Conservation (phyloP, 805 yeast species). For the Phaffomyces opuntiae region DNA sequence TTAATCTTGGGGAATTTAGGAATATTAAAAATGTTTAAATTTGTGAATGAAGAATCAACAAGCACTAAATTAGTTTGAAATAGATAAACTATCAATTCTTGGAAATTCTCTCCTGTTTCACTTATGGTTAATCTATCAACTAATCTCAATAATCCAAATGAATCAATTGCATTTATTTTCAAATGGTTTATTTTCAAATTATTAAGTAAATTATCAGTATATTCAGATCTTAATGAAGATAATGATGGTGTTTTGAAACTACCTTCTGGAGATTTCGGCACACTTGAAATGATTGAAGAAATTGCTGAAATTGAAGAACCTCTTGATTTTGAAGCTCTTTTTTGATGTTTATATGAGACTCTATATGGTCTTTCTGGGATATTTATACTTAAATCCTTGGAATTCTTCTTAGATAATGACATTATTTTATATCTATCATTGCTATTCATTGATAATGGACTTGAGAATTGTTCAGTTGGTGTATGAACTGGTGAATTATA, state of each 20-base stretch:
- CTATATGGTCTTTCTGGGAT: conserved; percentile 9
- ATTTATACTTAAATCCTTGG: conserved; percentile 21
- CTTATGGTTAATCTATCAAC: conserved; percentile 29
- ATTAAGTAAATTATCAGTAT: conserved; percentile 6
- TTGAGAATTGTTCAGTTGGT: background rate
- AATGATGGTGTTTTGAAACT: conserved; percentile 2
- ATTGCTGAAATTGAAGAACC: conserved; percentile 25
- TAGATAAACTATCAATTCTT: conserved; percentile 26
- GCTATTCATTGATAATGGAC: background rate
- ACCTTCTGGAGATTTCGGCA: conserved; percentile 18
- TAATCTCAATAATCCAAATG: conserved; percentile 29
- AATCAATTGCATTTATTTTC: conserved; percentile 23
- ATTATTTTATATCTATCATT: conserved; percentile 1
- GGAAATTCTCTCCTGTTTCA: conserved; percentile 21
- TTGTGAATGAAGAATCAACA: conserved; percentile 7
- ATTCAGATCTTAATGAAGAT: conserved; percentile 16
- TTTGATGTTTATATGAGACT: background rate
- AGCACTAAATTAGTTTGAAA: conserved; percentile 23
- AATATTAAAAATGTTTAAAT: conserved; percentile 2
- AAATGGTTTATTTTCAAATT: conserved; percentile 11
- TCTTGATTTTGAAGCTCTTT: conserved; percentile 14
- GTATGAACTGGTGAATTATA: background rate
- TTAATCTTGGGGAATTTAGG: conserved; percentile 8
- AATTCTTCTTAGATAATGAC: conserved; percentile 17
- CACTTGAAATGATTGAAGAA: conserved; percentile 23